Evolutionary conservation across 805 yeast species (phyloP), one percentile per base, ranked within the genome.

Genomic region (Saturnispora mendoncae): DNA sequence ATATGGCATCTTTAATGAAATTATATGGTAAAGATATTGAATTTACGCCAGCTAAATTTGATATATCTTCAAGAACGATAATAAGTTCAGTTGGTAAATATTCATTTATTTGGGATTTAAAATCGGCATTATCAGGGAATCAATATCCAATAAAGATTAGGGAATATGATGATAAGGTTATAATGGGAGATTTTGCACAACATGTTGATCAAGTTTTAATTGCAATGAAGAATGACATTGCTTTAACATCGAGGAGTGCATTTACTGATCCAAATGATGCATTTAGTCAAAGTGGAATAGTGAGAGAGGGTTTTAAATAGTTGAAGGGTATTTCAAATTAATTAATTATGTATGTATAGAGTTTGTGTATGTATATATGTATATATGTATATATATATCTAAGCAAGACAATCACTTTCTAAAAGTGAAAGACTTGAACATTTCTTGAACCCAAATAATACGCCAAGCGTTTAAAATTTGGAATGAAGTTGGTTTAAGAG

Each of bases 31-130:
- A 62, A 40, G 68, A 74, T 2, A 58, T 83, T 13, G 53, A 62
- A 18, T 86, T 85, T 58, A 76, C 92, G 3, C 69, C 70, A 43
- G 95, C 94, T 4, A 72, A 73, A 50, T 87, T 87, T 68, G 84
- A 87, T 58, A 69, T 80, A 20, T 86, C 86, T 32, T 42, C 74
- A n/a, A 69, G 71, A 37, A 56, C 74, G 20, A 74, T 72, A 46
- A 39, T 39, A 13, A 33, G 33, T 15, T 39, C 42, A 14, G 25
- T 39, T 30, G 42, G 42, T 2, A 90, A 88, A 15, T 87, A 76
- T 59, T 81, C 86, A 19, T 72, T 87, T 18, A 71, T 83, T 1
- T 87, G 95, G 95, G 77, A 81, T 10, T 59, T 87, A 55, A 69
- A 65, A 49, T 74, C 78, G 46, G 67, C 82, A 12, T 55, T 80